Percentiles rank a stretch among this genome's conserved stretches.
Conservation (phyloP, 1,284 basidiomycete species). For the Cryptococcus amylolentus region DNA sequence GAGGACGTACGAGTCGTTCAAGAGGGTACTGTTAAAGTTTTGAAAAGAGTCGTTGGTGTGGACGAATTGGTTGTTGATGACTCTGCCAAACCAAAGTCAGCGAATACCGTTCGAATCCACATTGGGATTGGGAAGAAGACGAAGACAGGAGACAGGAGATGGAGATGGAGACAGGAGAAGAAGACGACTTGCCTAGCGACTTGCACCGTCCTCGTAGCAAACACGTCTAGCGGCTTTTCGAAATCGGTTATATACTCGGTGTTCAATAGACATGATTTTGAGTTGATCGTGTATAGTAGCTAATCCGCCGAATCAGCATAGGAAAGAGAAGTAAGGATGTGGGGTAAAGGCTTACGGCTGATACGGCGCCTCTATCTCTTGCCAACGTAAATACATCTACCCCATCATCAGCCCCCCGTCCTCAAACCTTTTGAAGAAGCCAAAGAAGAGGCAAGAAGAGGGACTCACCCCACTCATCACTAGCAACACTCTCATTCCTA, state of each 20-base stretch:
- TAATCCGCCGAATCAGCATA: slow-evolving; percentile 35
- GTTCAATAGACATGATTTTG: slow-evolving; percentile 70
- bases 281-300: slow-evolving; percentile 71
- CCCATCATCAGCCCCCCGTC: background rate
- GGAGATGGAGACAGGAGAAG: no score
- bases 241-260: slow-evolving; percentile 64
- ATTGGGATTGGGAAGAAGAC: background rate
- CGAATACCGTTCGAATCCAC: background rate
- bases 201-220: slow-evolving; percentile 49
- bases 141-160: no score
- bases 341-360: slow-evolving; percentile 64
- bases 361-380: slow-evolving; percentile 68
- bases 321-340: no score
- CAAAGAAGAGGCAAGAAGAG: background rate
- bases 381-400: slow-evolving; percentile 76
- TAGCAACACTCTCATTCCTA: slow-evolving; percentile 62
- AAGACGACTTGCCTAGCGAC: slow-evolving; percentile 28
- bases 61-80: slow-evolving; percentile 64
- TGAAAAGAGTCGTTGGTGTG: slow-evolving; percentile 57
- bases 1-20: slow-evolving; percentile 36
- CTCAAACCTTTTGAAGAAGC: background rate
- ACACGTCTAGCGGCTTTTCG: slow-evolving; percentile 74
- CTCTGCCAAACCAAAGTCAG: slow-evolving; percentile 35
- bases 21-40: slow-evolving; percentile 52
- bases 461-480: slow-evolving; percentile 39